Percentiles rank a stretch among this genome's conserved stretches.
phyloP scores from a whole-genome alignment of 2,329 filamentous ascomycete species.

The Neonectria faginata region DNA sequence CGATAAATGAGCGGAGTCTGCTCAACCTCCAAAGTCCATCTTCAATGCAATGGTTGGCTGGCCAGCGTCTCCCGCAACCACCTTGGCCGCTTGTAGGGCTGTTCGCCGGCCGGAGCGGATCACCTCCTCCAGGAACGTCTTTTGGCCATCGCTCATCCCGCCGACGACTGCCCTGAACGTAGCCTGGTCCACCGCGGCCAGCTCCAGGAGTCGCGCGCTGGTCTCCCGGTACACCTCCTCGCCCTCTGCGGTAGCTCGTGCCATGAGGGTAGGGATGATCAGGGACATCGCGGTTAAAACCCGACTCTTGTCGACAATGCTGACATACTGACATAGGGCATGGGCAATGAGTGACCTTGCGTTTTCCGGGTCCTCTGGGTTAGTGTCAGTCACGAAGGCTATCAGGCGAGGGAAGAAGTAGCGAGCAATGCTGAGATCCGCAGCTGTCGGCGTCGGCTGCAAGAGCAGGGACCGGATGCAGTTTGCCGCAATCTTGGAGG shows the following conservation, averaged over 20 bases:
- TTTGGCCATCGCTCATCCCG: constrained; percentile 76
- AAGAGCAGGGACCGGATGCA: constrained; percentile 89
- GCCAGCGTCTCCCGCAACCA: constrained; percentile 57
- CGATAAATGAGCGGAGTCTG: constrained; percentile 16
- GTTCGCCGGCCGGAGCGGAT: constrained; percentile 72
- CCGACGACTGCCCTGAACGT: constrained; percentile 81
- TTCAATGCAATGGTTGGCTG: constrained; percentile 91
- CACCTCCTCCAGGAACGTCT: constrained; percentile 83
- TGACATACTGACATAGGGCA: constrained; percentile 79
- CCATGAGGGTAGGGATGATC: constrained; percentile 80
- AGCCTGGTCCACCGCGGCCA: constrained; percentile 79
- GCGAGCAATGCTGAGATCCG: constrained; percentile 79
- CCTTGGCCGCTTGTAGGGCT: constrained; percentile 55
- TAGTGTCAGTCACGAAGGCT: constrained; percentile 76
- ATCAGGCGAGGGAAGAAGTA: constrained; percentile 81
- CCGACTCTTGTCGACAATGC: constrained; percentile 57
- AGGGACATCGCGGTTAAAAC: constrained; percentile 76
- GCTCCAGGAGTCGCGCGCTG: constrained; percentile 79
- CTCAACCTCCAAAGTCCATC: constrained; percentile 82
- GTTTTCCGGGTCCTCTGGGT: constrained; percentile 82
- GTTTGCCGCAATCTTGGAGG: constrained; percentile 88
- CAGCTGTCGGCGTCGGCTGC: constrained; percentile 68
- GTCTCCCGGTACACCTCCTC: constrained; percentile 76
- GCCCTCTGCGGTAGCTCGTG: constrained; percentile 75
- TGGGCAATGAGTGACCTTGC: constrained; percentile 78